phyloP scores from a whole-genome alignment of 163 green algal genomes.

The Coccomyxa subellipsoidea region DNA sequence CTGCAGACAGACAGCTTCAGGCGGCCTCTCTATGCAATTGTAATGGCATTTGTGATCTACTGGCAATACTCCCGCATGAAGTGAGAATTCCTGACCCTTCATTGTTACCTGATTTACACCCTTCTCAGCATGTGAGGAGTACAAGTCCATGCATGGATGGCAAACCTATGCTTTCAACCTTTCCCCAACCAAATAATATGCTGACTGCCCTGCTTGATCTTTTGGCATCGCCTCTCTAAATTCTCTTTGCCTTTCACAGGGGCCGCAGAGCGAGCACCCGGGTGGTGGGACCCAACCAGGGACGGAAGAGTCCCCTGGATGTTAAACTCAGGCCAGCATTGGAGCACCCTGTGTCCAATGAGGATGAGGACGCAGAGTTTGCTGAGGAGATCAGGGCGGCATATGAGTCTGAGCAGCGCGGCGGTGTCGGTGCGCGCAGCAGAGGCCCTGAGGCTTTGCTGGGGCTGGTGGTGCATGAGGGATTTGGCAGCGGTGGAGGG shows the following conservation, averaged over 20 bases:
- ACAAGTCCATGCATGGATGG: not conserved
- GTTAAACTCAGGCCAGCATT: no score
- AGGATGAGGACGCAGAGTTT: not conserved
- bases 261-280: no score
- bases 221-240: no score
- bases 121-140: not conserved
- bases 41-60: not conserved
- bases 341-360: not conserved
- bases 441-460: not conserved
- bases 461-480: not conserved
- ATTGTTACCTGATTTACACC: not conserved
- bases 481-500: not conserved
- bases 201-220: not conserved
- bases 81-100: not conserved
- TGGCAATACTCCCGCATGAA: not conserved
- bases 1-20: not conserved
- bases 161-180: not conserved
- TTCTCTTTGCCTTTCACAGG: no score
- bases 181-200: not conserved
- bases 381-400: not conserved
- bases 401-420: slow-evolving; percentile 11
- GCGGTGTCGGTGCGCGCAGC: not conserved
- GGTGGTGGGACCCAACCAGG: no score
- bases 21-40: not conserved
- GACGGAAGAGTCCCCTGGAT: no score